Evolutionary conservation across 768 basidiomycete species (phyloP), one percentile per base, ranked within the genome.

Genomic region (Hydnomerulius pinastri): DNA sequence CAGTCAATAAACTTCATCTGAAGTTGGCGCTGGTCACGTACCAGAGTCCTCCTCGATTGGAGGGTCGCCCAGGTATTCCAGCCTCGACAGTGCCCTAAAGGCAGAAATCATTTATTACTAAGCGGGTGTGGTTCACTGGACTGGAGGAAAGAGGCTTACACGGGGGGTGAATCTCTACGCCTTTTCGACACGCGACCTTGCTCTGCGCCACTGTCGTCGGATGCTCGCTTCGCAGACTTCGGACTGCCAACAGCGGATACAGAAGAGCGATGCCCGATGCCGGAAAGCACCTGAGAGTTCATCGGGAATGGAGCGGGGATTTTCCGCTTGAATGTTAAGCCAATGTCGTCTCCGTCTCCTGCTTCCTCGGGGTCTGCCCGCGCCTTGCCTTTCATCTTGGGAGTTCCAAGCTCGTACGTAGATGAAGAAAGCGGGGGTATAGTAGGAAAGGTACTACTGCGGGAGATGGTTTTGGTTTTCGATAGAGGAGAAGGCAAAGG

Each of bases 281-380:
- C 73, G 9, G 66, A 61, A 2, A 81, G 66, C 33, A 76, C 48
- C 44, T 77, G 73, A 2, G 74, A 71, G 43, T 66, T 74, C 80
- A 85, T 76, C 5, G 79, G 78, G 43, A 80, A 80, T 1, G 78
- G 77, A 11, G 17, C 5, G 15, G 32, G 46, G 15, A 44, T 56
- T 27, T 11, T 35, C n/a, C 3, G 18, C 4, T 18, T n/a, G 4
- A 40, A 30, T 25, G 33, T 44, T 40, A 38, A 37, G 21, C 32
- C 18, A 15, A 32, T 18, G n/a, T 43, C 40, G 20, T 44, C 48
- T 6, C 30, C 38, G 17, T 46, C 38, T 38, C 44, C 50, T n/a
- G n/a, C n/a, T 7, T 54, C 45, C 2, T 47, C 33, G 9, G 32
- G 17, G 18, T 42, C 21, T 24, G 51, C 54, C 23, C 49, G 49